Evolutionary conservation across 441 rosid genomes (phyloP).

Genomic region (Kokia cookei): DNA sequence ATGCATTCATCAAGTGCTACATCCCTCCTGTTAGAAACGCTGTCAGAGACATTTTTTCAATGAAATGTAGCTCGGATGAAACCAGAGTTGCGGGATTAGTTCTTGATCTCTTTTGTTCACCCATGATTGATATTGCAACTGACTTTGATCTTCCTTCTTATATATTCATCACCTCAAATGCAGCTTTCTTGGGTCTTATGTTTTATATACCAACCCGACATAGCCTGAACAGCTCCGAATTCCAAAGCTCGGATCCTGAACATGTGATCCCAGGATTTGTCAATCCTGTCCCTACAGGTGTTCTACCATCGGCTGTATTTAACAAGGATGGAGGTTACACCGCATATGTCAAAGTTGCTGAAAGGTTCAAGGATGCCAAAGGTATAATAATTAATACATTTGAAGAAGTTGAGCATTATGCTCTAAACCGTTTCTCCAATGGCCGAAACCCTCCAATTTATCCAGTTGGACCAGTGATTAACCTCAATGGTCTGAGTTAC

Average conservation of each 20-base stretch:
- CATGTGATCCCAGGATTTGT: conserved; percentile 26
- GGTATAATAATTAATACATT: conserved; percentile 39
- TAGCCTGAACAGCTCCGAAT: conserved; percentile 9
- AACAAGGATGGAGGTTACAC: conserved; percentile 23
- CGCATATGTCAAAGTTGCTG: conserved; percentile 23
- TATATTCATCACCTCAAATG: conserved; percentile 27
- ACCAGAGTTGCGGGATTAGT: conserved; percentile 24
- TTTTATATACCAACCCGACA: conserved; percentile 24
- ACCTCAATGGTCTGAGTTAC: conserved; percentile 33
- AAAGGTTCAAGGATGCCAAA: conserved; percentile 25
- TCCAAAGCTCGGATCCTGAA: conserved; percentile 16
- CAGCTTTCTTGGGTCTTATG: conserved; percentile 30
- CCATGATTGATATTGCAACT: conserved; percentile 30
- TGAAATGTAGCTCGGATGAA: not conserved
- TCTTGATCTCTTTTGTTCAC: conserved; percentile 33
- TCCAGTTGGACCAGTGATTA: conserved; percentile 51
- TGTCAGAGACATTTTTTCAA: conserved; percentile 8
- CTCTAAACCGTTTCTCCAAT: conserved; percentile 17
- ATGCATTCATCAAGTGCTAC: not conserved
- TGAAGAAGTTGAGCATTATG: conserved; percentile 30
- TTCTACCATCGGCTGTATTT: conserved; percentile 27
- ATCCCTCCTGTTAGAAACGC: conserved; percentile 11
- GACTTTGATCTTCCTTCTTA: conserved; percentile 33
- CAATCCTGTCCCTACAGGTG: conserved; percentile 30
- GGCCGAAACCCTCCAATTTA: conserved; percentile 27